Evolutionary conservation across 148 eudicot genomes (phyloP).

Genomic region (Vaccinium macrocarpon): DNA sequence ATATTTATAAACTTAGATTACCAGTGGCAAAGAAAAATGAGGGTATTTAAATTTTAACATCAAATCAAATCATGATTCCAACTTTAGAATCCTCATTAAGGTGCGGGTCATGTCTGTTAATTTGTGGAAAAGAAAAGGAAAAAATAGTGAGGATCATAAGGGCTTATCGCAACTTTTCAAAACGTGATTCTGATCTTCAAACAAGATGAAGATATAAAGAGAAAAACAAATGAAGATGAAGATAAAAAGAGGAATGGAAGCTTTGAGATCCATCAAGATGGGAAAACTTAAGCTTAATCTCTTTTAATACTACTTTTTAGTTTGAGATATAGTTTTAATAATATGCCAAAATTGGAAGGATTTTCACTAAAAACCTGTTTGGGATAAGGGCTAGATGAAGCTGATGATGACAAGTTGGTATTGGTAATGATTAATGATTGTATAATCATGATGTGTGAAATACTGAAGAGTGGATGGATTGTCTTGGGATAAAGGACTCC

Average conservation of each 20-base stretch:
- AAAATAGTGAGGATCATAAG: background rate
- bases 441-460: background rate
- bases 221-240: background rate
- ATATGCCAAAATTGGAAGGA: background rate
- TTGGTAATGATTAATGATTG: background rate
- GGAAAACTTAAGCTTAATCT: background rate
- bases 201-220: background rate
- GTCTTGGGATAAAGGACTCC: background rate
- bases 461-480: background rate
- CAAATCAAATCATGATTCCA: background rate
- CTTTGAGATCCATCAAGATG: background rate
- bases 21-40: background rate
- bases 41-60: background rate
- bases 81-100: background rate
- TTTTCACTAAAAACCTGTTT: background rate
- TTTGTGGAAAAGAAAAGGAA: background rate
- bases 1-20: background rate
- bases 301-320: background rate
- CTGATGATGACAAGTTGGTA: background rate
- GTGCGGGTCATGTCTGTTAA: background rate
- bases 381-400: slow-evolving; percentile 1
- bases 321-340: background rate
- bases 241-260: background rate
- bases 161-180: background rate
- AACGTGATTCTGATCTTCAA: background rate